Base-by-base conservation (phyloP, 148 eudicot species). In the Drosera capensis region DNA sequence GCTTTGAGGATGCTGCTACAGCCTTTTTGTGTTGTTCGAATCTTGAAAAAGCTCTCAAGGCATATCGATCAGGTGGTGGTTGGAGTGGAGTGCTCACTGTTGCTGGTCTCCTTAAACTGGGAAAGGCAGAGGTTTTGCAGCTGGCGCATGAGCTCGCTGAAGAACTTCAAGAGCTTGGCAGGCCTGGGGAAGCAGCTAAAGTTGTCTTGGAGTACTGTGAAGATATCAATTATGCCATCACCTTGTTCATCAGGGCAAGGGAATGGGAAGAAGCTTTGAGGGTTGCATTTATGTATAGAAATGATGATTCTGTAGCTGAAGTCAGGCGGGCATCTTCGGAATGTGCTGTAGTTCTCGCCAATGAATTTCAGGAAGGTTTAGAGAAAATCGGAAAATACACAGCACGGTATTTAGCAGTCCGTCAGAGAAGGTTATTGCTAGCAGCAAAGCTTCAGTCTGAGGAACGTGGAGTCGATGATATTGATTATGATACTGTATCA, bases 191-290 rank as follows among this genome's bases (percentile, higher is more conserved):
- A 63, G 93, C 99, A 43, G 93, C 99, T 36, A 78, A 71, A 61
- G 62, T 90, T 57, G 83, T 90, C 23, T 64, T 80, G 68, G 99
- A 84, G 46, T 90, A 90, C 47, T 90, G 93, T 62, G 78, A 76
- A n/a, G 95, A 90, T 76, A 56, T 73, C 25, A 70, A 46, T 49
- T 52, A 45, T 46, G 87, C 80, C 36, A 52, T 84, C 49, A 69
- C 35, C 64, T 73, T 84, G 30, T 71, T 84, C 53, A 67, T 84
- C 25, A 74, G 63, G 58, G 95, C 95, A 51, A 73, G 99, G 56
- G 80, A 71, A 51, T 90, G 95, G 95, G 95, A 90, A 55, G 92
- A 90, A 48, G 99, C 93, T 53, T 56, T 90, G 48, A 78, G 99
- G 71, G 58, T 78, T 69, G 93, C 87, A 34, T 80, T 64, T 52